These are phyloP conservation scores for Termitomyces sp. DNA, from an alignment of 768 basidiomycete genomes.

Conservation along the genomic window DNA sequence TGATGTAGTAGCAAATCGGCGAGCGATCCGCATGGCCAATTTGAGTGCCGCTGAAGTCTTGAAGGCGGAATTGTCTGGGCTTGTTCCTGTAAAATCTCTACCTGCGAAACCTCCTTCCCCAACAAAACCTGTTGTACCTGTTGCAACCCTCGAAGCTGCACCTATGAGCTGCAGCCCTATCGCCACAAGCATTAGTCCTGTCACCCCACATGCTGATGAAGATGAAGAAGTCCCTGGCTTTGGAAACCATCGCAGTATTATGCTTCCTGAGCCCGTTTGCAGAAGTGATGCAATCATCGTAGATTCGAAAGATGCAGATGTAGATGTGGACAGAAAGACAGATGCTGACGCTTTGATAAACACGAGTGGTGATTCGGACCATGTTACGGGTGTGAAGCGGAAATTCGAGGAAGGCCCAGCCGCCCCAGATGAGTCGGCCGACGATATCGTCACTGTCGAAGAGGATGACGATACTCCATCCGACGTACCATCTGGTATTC, in stretches of 20 bases:
- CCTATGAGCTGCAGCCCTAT: slow-evolving; percentile 21
- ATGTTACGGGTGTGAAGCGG: slow-evolving; percentile 33
- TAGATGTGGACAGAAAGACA: slow-evolving; percentile 25
- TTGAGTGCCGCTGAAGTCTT: slow-evolving; percentile 93
- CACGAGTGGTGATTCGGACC: slow-evolving; percentile 14
- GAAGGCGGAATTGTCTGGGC: slow-evolving; percentile 79
- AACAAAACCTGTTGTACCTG: slow-evolving; percentile 18
- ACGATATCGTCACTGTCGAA: slow-evolving; percentile 41
- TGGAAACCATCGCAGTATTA: slow-evolving; percentile 18
- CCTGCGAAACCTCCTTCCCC: slow-evolving; percentile 29
- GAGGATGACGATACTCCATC: slow-evolving; percentile 45
- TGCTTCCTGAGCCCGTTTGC: slow-evolving; percentile 2
- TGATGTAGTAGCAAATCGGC: slow-evolving; percentile 85
- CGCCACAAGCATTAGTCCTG: background rate
- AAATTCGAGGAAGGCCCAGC: slow-evolving; percentile 43
- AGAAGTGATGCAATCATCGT: slow-evolving; percentile 14
- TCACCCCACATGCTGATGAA: slow-evolving; percentile 13
- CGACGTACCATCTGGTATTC: slow-evolving; percentile 33
- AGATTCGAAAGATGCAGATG: slow-evolving; percentile 20
- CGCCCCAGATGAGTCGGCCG: slow-evolving; percentile 28
- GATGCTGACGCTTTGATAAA: slow-evolving; percentile 21
- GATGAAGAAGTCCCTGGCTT: slow-evolving; percentile 33
- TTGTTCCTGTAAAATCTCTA: slow-evolving; percentile 40
- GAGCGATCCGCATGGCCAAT: slow-evolving; percentile 91
- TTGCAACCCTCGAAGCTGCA: slow-evolving; percentile 24